A percentile compares a stretch with the other conserved stretches of the same genome.
Conservation (phyloP, 2,329 filamentous ascomycete species). For the Hymenoscyphus fraxineus region DNA sequence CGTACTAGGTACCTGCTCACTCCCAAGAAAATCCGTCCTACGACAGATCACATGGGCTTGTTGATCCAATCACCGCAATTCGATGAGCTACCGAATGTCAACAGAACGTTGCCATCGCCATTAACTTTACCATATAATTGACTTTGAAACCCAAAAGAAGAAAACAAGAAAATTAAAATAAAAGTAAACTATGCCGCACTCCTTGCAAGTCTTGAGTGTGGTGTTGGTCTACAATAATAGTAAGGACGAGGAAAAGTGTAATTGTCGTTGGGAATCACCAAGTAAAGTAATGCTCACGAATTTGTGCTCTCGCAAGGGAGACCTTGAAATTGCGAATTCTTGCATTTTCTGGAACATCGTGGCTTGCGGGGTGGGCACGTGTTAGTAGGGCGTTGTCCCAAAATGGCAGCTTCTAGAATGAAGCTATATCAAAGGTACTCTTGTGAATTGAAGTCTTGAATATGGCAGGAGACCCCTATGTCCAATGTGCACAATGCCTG, state of each 20-base stretch:
- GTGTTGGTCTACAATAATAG: background rate
- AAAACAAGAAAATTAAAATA: background rate
- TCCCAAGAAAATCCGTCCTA: too few relatives aligned
- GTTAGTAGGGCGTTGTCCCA: background rate
- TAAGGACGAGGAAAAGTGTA: background rate
- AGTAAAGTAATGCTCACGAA: background rate
- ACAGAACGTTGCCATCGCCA: background rate
- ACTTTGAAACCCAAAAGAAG: background rate
- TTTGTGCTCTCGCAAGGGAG: background rate
- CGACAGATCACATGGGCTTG: background rate
- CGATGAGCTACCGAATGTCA: background rate
- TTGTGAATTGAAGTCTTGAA: too few relatives aligned
- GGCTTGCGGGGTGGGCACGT: conserved; percentile 1
- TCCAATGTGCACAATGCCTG: background rate
- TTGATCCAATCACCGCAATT: background rate
- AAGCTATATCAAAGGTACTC: too few relatives aligned
- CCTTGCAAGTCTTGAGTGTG: background rate
- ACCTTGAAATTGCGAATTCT: background rate
- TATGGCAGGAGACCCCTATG: too few relatives aligned
- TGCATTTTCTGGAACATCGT: background rate
- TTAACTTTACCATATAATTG: background rate
- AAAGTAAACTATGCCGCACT: background rate
- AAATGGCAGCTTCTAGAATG: background rate
- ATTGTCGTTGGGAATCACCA: background rate
- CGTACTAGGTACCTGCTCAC: too few relatives aligned